Evolutionary conservation across 2,329 filamentous ascomycete genomes (phyloP).

Genomic region (Aureobasidium lini): DNA sequence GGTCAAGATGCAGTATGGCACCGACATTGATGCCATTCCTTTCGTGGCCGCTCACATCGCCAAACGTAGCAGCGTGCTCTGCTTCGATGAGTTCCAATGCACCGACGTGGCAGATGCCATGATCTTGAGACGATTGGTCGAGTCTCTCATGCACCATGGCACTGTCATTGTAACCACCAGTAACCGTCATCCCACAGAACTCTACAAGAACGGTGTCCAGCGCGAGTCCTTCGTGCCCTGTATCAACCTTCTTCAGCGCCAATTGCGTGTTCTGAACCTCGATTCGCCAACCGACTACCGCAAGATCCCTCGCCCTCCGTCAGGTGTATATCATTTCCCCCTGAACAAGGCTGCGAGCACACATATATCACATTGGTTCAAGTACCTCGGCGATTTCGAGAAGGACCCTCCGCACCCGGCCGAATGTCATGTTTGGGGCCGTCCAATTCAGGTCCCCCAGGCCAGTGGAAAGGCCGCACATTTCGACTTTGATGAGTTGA

Average conservation of each 20-base stretch:
- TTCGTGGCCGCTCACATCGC: conserved; percentile 95
- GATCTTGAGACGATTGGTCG: conserved; percentile 82
- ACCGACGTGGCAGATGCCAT: conserved; percentile 98
- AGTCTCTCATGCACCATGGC: conserved; percentile 91
- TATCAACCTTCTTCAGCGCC: conserved; percentile 80
- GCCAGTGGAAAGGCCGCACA: conserved; percentile 82
- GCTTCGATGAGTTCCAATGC: conserved; percentile 98
- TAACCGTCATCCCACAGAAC: conserved; percentile 89
- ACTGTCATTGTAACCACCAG: conserved; percentile 93
- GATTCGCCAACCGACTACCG: conserved; percentile 95
- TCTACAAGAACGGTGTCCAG: conserved; percentile 98
- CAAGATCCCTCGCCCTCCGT: conserved; percentile 87
- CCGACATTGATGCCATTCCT: conserved; percentile 81
- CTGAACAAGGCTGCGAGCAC: conserved; percentile 68
- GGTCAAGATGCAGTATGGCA: conserved; percentile 82
- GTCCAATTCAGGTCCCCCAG: conserved; percentile 77
- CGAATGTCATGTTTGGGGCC: conserved; percentile 82
- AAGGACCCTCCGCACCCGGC: conserved; percentile 68
- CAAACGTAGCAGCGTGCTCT: conserved; percentile 73
- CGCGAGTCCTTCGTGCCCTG: conserved; percentile 91
- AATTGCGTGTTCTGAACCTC: conserved; percentile 84
- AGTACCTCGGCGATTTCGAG: conserved; percentile 79
- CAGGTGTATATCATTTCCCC: conserved; percentile 87
- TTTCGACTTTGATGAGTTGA: conserved; percentile 90
- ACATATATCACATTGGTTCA: conserved; percentile 93